phyloP scores from a whole-genome alignment of 2,329 filamentous ascomycete species.

The Chaetomium sp. region DNA sequence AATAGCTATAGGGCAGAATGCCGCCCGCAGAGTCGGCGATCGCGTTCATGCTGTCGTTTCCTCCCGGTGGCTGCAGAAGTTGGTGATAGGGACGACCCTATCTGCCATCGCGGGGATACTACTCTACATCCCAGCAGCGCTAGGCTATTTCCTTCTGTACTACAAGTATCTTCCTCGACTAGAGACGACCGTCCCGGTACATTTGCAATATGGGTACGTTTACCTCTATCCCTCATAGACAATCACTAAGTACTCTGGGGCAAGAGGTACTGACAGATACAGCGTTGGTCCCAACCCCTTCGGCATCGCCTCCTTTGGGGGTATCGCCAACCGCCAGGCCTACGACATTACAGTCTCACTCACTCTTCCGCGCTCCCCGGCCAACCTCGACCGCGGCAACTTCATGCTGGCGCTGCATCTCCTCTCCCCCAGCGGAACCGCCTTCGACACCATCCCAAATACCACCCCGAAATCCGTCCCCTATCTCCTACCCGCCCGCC shows the following conservation, averaged over 20 bases:
- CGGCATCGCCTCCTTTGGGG: slow-evolving; percentile 50
- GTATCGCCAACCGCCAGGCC: slow-evolving; percentile 69
- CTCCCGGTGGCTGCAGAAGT: slow-evolving; percentile 54
- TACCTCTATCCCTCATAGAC: not conserved
- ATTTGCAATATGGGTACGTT: slow-evolving; percentile 62
- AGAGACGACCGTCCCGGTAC: slow-evolving; percentile 54
- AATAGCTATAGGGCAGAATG: not conserved
- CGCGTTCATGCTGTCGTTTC: not conserved
- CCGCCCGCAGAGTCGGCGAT: not conserved
- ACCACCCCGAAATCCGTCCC: not conserved
- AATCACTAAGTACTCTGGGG: not conserved
- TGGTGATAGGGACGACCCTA: slow-evolving; percentile 51
- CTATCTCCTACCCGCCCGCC: slow-evolving; percentile 10
- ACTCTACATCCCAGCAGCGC: slow-evolving; percentile 51
- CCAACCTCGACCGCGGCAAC: slow-evolving; percentile 79
- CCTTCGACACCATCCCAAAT: not conserved
- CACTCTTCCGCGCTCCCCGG: slow-evolving; percentile 73
- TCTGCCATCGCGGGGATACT: slow-evolving; percentile 47
- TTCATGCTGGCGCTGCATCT: slow-evolving; percentile 90
- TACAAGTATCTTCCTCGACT: slow-evolving; percentile 59
- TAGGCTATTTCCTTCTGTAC: slow-evolving; percentile 58
- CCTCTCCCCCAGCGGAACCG: slow-evolving; percentile 46
- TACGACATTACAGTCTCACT: slow-evolving; percentile 83
- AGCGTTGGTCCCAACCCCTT: slow-evolving; percentile 57
- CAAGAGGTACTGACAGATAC: slow-evolving; percentile 7